phyloP scores from a whole-genome alignment of 148 eudicot species.

The Vaccinium myrtillus region DNA sequence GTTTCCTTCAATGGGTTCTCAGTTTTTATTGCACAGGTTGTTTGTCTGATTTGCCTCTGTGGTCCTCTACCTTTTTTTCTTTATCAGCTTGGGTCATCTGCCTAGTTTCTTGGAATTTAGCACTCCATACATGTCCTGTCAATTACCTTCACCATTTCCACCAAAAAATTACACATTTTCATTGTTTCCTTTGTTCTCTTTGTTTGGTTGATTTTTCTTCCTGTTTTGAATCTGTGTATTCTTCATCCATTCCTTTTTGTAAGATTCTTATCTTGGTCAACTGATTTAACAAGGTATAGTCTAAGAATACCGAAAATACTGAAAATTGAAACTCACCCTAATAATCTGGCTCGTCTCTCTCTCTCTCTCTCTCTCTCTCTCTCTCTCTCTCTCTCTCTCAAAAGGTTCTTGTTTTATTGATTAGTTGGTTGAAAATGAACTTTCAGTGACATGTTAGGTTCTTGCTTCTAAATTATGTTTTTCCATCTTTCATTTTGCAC shows the following conservation, averaged over 20 bases:
- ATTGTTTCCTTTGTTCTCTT: neutral
- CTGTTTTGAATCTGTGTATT: neutral
- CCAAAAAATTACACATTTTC: neutral
- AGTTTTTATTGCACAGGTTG: neutral
- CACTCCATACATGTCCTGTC: neutral
- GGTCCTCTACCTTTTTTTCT: neutral
- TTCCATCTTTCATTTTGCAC: neutral
- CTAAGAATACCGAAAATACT: too few relatives aligned
- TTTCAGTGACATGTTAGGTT: neutral
- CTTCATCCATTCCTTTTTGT: neutral
- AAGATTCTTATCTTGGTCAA: neutral
- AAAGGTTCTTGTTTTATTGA: neutral
- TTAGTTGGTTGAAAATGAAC: slow-evolving; percentile 3
- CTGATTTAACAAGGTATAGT: too few relatives aligned
- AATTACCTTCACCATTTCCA: neutral
- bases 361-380: too few relatives aligned
- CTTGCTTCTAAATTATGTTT: neutral
- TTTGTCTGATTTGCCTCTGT: neutral
- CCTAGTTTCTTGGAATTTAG: slow-evolving; percentile 5
- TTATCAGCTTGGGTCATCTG: too few relatives aligned
- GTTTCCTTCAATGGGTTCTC: neutral
- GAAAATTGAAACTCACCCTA: too few relatives aligned
- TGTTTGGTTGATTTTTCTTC: neutral
- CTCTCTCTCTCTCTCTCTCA: neutral
- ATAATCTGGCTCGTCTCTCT: neutral